phyloP scores from a whole-genome alignment of 2,329 filamentous ascomycete genomes.

The Fusarium irregulare region DNA sequence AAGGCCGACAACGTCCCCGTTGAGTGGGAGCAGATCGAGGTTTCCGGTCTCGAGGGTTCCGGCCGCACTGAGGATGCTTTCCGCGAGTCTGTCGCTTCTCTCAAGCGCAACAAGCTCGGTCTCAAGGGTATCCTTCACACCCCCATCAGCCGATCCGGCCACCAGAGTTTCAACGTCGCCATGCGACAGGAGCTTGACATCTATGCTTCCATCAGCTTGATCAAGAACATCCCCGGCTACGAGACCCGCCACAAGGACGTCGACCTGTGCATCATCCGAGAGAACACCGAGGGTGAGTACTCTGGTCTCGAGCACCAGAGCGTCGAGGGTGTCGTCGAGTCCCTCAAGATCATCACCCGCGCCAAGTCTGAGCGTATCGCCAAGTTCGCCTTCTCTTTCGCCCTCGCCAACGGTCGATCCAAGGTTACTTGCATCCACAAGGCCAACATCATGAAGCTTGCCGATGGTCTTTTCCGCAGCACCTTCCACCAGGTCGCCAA shows the following conservation, averaged over 20 bases:
- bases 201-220: conserved; percentile 95
- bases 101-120: conserved; percentile 98
- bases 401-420: conserved; percentile 97
- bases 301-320: conserved; percentile 99
- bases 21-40: conserved; percentile 98
- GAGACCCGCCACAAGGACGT: conserved; percentile 96
- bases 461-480: conserved; percentile 97
- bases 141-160: conserved; percentile 93
- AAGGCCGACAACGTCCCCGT: conserved; percentile 99
- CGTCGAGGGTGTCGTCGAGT: conserved; percentile 95
- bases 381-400: conserved; percentile 98
- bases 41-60: conserved; percentile 83
- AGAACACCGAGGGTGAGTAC: conserved; percentile 99
- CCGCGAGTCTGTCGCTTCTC: conserved; percentile 92
- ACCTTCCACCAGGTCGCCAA: conserved; percentile 94
- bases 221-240: conserved; percentile 99
- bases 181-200: conserved; percentile 99
- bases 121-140: conserved; percentile 99
- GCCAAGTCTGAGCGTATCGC: conserved; percentile 99
- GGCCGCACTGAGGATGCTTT: conserved; percentile 95
- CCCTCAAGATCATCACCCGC: conserved; percentile 99
- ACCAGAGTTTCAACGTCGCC: conserved; percentile 99
- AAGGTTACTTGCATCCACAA: conserved; percentile 99
- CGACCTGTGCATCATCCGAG: conserved; percentile 98
- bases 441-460: conserved; percentile 99